These are phyloP conservation scores for Cyathus striatus DNA, from an alignment of 768 basidiomycete species.

Conservation along the genomic window DNA sequence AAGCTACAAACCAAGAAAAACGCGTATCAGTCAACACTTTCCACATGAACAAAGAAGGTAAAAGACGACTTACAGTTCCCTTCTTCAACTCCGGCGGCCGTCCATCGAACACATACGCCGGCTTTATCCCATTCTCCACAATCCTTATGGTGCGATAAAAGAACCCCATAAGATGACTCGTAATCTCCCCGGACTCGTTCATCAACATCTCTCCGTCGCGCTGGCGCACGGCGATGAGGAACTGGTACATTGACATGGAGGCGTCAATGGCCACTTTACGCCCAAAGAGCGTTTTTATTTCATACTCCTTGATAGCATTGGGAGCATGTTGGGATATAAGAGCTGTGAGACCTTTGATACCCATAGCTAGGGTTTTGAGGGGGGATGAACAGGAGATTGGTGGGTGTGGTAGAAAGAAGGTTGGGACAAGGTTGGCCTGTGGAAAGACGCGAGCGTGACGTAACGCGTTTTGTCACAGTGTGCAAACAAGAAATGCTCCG, in stretches of 20 bases:
- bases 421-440: no score
- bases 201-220: slow-evolving; percentile 95
- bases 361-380: slow-evolving; percentile 49
- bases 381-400: no score
- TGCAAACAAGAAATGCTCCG: no score
- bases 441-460: no score
- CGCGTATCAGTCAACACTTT: background rate
- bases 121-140: slow-evolving; percentile 98
- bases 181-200: slow-evolving; percentile 97
- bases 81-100: slow-evolving; percentile 97
- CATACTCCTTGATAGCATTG: slow-evolving; percentile 81
- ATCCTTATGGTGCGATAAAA: slow-evolving; percentile 98
- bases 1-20: slow-evolving; percentile 46
- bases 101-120: slow-evolving; percentile 96
- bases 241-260: slow-evolving; percentile 96
- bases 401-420: no score
- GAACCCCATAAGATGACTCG: slow-evolving; percentile 97
- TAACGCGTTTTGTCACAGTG: no score
- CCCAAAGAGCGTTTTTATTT: slow-evolving; percentile 96
- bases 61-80: slow-evolving; percentile 84
- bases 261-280: slow-evolving; percentile 99
- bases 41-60: slow-evolving; percentile 1
- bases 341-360: slow-evolving; percentile 93
- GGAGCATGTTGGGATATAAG: slow-evolving; percentile 91
- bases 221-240: slow-evolving; percentile 95